phyloP scores from a whole-genome alignment of 1,284 basidiomycete genomes.

The Ceratobasidium sp. region DNA sequence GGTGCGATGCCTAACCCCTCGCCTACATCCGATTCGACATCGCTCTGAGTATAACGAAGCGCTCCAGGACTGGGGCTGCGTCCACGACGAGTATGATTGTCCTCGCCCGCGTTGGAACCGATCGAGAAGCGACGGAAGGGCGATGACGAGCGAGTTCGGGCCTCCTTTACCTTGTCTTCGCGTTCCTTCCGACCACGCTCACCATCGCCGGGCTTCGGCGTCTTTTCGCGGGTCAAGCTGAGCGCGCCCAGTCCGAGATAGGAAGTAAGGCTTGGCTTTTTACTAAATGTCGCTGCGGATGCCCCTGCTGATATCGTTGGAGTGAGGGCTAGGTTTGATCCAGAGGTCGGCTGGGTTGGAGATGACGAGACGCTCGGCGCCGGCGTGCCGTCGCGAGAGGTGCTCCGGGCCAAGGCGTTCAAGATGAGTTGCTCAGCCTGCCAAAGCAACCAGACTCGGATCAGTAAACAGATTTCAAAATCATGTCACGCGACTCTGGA shows the following conservation, averaged over 20 bases:
- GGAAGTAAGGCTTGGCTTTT: constrained; percentile 21
- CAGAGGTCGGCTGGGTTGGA: constrained; percentile 27
- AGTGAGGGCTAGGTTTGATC: neutral
- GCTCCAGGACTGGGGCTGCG: constrained; percentile 66
- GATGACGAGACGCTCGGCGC: constrained; percentile 29
- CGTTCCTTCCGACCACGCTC: constrained; percentile 33
- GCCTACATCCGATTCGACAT: constrained; percentile 66
- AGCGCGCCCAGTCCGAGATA: constrained; percentile 31
- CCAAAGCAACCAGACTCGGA: constrained; percentile 5
- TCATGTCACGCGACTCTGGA: constrained; percentile 11
- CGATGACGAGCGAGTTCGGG: constrained; percentile 33
- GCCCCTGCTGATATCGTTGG: constrained; percentile 5
- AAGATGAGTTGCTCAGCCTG: constrained; percentile 36
- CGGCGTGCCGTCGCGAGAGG: constrained; percentile 18
- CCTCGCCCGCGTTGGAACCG: constrained; percentile 26
- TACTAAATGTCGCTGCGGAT: neutral
- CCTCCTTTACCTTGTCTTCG: constrained; percentile 30
- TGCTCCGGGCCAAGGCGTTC: constrained; percentile 18
- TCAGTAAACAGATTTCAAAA: constrained; percentile 11
- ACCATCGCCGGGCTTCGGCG: constrained; percentile 16
- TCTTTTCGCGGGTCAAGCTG: constrained; percentile 35
- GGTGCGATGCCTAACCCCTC: constrained; percentile 53
- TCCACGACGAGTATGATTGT: constrained; percentile 8
- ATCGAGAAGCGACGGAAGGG: constrained; percentile 38
- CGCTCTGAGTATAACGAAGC: constrained; percentile 70